Evolutionary conservation across 2,329 filamentous ascomycete species (phyloP), one percentile per base, ranked within the genome.

Genomic region (Juglanconis oblonga): DNA sequence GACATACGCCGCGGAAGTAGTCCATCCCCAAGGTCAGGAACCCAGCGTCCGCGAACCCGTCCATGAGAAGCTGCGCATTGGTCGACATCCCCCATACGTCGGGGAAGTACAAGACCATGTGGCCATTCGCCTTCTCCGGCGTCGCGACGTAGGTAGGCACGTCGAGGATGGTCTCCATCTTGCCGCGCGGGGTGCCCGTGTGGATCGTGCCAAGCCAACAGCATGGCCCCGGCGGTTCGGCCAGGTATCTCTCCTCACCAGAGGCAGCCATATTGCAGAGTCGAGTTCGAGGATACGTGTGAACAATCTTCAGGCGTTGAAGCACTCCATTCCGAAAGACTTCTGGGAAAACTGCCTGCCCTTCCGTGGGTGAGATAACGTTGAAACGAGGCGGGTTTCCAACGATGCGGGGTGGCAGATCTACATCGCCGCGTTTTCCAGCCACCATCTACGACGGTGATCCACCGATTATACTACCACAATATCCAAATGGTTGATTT

Each of bases 41-140:
- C 1, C 78, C 77, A 7, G 73, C 72, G 58, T 77, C 73, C 10
- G 77, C 76, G 62, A 79, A 78, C 2, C 65, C 76, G 64, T 80
- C 77, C 76, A 80, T 79, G 42, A 79, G 65, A n/a, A 79, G 68
- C 31, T 75, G 65, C 0, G 71, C 73, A 52, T 80, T 80, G 10
- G 67, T 71, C 61, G 73, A 78, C 63, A 80, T 69, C 9, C 77
- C 77, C 69, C 71, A 78, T 4, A 79, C 73, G 59, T 79, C 77
- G 0, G 77, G 76, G 64, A 77, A 79, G 67, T 78, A 80, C 3
- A 80, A 67, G 5, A 80, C 55, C 36, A 79, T 66, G 60, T 79
- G 67, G 1, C 76, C 76, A 60, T 78, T 79, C 4, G 69, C 61
- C 35, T 68, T 72, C 7, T 60, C 67, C 11, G 61, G 64, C 35